These are phyloP conservation scores for Pyrenochaeta sp. DNA, from an alignment of 2,329 filamentous ascomycete species.

Conservation along the genomic window DNA sequence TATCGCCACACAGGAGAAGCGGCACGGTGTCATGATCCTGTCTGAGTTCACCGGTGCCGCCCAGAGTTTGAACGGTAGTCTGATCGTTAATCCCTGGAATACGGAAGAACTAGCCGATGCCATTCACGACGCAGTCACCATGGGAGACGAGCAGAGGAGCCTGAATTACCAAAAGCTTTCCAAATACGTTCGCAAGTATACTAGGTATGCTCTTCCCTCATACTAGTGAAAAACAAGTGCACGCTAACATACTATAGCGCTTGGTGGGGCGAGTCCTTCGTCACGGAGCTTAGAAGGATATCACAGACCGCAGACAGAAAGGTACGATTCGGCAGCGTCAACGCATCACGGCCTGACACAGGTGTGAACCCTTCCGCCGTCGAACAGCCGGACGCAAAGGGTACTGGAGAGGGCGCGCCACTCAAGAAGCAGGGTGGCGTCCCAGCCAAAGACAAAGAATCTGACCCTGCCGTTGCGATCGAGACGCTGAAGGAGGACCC, in stretches of 20 bases:
- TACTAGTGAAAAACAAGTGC: not conserved
- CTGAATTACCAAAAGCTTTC: slow-evolving; percentile 91
- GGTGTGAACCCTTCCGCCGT: slow-evolving; percentile 1
- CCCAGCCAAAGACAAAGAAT: slow-evolving; percentile 23
- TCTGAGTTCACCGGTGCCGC: slow-evolving; percentile 97
- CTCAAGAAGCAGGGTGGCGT: not conserved
- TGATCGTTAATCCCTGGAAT: slow-evolving; percentile 99
- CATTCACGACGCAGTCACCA: slow-evolving; percentile 95
- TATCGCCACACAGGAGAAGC: slow-evolving; percentile 89
- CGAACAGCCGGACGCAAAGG: slow-evolving; percentile 2
- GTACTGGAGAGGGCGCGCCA: not conserved
- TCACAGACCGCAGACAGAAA: slow-evolving; percentile 62
- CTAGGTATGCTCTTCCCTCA: slow-evolving; percentile 61
- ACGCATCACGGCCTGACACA: slow-evolving; percentile 14
- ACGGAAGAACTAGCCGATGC: slow-evolving; percentile 93
- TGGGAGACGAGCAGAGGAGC: slow-evolving; percentile 86
- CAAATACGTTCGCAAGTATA: slow-evolving; percentile 97
- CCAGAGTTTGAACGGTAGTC: slow-evolving; percentile 89
- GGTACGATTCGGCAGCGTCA: slow-evolving; percentile 38
- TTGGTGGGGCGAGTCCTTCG: slow-evolving; percentile 96
- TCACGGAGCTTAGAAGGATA: slow-evolving; percentile 76
- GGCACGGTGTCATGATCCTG: slow-evolving; percentile 91
- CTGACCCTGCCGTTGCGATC: slow-evolving; percentile 17
- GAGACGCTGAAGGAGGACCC: slow-evolving; percentile 12
- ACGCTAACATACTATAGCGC: slow-evolving; percentile 63